These are phyloP conservation scores for Cordyceps javanica DNA, from an alignment of 2,329 filamentous ascomycete genomes.

Conservation along the genomic window DNA sequence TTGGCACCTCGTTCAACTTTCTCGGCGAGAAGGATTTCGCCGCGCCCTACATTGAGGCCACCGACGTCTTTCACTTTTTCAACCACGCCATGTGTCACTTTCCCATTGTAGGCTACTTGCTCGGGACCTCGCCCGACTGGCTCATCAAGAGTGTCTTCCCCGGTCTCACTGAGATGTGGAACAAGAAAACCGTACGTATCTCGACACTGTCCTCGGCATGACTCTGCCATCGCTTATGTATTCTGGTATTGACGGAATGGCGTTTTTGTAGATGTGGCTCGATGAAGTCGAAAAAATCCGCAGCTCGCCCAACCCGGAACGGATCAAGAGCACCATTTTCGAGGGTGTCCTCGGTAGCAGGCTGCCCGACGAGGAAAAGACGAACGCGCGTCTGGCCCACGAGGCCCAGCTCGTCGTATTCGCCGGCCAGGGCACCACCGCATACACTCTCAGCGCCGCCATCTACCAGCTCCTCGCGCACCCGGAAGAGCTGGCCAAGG, in stretches of 20 bases:
- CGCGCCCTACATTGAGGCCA: background rate
- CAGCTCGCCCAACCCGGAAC: background rate
- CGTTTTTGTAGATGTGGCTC: background rate
- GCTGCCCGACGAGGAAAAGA: slow-evolving; percentile 10
- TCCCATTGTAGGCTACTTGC: background rate
- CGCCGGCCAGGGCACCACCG: slow-evolving; percentile 9
- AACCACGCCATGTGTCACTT: slow-evolving; percentile 7
- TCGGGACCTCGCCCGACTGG: background rate
- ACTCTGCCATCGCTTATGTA: too few species aligned
- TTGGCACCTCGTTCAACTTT: slow-evolving; percentile 5
- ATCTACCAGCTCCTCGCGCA: slow-evolving; percentile 4
- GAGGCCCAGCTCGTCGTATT: slow-evolving; percentile 9
- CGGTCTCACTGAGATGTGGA: slow-evolving; percentile 3
- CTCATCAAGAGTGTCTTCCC: background rate
- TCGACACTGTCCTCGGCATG: background rate
- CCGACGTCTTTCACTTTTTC: slow-evolving; percentile 1
- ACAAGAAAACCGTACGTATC: background rate
- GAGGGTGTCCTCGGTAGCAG: slow-evolving; percentile 4
- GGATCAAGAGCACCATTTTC: slow-evolving; percentile 10
- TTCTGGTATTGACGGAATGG: too few species aligned
- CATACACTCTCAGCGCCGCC: slow-evolving; percentile 8
- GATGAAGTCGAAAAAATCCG: slow-evolving; percentile 10
- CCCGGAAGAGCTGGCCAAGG: slow-evolving; percentile 1
- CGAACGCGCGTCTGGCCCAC: background rate
- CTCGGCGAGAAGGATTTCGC: slow-evolving; percentile 1